Evolutionary conservation across 306 rosid species (phyloP).

Genomic region (Senna tora): DNA sequence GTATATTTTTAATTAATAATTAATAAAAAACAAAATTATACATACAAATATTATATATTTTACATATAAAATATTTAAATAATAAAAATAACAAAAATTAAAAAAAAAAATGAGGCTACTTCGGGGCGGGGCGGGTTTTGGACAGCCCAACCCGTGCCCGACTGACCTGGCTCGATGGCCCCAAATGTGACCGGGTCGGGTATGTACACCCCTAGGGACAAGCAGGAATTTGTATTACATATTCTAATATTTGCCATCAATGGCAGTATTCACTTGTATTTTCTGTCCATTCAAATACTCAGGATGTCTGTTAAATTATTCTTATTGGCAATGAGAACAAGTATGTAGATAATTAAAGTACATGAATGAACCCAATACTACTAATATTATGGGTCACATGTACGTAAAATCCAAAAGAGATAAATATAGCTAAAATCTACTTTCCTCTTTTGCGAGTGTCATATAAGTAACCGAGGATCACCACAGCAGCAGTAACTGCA

Average conservation of each 20-base stretch:
- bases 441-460: slow-evolving; percentile 72
- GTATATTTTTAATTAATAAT: too few relatives aligned
- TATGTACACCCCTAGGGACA: too few relatives aligned
- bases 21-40: too few relatives aligned
- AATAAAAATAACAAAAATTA: too few relatives aligned
- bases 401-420: slow-evolving; percentile 31
- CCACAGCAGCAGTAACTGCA: slow-evolving; percentile 80
- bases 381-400: slow-evolving; percentile 33
- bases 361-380: slow-evolving; percentile 35
- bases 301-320: slow-evolving; percentile 29
- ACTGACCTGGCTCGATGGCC: too few relatives aligned
- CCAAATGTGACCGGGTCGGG: too few relatives aligned
- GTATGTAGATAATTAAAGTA: slow-evolving; percentile 29
- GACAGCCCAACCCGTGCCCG: too few relatives aligned
- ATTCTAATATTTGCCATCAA: slow-evolving; percentile 24
- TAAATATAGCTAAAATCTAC: slow-evolving; percentile 43
- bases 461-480: slow-evolving; percentile 75
- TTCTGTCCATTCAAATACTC: not conserved
- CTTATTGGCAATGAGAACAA: slow-evolving; percentile 36
- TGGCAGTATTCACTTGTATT: slow-evolving; percentile 11
- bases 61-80: too few relatives aligned
- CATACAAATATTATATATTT: too few relatives aligned
- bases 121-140: too few relatives aligned
- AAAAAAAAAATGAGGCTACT: too few relatives aligned
- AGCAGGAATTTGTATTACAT: slow-evolving; percentile 18